Base-by-base conservation (phyloP, 129 eudicot species). In the Helichrysum umbraculigerum region DNA sequence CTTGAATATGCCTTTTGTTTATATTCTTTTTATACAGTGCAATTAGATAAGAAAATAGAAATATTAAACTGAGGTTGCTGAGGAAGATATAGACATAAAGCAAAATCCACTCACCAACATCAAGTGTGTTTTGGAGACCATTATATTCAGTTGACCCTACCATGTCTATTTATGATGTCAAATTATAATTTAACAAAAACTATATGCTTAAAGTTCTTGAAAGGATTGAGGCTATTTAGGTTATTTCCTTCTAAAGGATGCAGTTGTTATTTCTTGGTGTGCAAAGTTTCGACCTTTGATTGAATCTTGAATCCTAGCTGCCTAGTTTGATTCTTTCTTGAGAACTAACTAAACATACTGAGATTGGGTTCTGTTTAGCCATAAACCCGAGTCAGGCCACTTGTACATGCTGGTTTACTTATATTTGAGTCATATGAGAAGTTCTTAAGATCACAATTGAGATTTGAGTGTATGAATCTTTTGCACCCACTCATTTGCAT, bases 121-220 rank as follows among this genome's bases (percentile, higher is more conserved):
- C 78, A 82, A 73, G 52, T 83, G 83, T 65, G 79, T 60, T 33
- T 77, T 74, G 51, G 60, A 60, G 70, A 70, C 76, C 88, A 76
- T 70, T 68, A 58, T 70, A 21, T 39, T 30, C 73, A 16, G 64
- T 65, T 69, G 72, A 67, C 59, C 86, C 81, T 74, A 65, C 81
- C 64, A 68, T 66, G 41, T 52, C 68, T 77, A 5, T 62, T 50
- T 75, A 41, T 70, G 12, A 70, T 32, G 66, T 64, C 71, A 69
- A 74, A 39, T 47, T 74, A 56, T 19, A 19, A 10, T 12, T 41
- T 78, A 33, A 25, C 69, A 28, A 68, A 21, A 41, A 10, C 16
- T 54, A 29, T 64, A 66, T 58, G 28, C 63, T 29, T 7, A 60
- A 22, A 10, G 2, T 60, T 25, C 5, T 30, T 63, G 8, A 21